Percentiles rank a stretch among this genome's conserved stretches.
Conservation (phyloP, 2,329 filamentous ascomycete genomes). For the Leptosphaerulina australis region DNA sequence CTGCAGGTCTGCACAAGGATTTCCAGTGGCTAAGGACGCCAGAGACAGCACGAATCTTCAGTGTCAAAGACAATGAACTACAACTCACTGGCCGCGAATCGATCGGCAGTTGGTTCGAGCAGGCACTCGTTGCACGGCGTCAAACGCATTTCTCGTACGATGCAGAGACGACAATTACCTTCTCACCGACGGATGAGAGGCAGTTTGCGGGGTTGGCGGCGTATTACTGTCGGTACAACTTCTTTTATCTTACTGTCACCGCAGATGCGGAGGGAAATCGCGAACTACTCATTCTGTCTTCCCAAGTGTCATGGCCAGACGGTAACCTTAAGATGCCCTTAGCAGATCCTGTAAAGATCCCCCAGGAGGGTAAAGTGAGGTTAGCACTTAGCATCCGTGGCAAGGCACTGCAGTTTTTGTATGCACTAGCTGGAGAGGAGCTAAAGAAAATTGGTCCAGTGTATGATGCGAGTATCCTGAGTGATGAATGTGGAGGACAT, state of each 20-base stretch:
- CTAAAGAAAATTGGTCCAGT: slow-evolving; percentile 61
- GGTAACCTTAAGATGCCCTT: slow-evolving; percentile 56
- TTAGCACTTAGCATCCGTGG: slow-evolving; percentile 61
- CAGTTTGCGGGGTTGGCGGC: slow-evolving; percentile 66
- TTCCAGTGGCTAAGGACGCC: slow-evolving; percentile 65
- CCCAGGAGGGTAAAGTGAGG: slow-evolving; percentile 61
- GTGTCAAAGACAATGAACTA: slow-evolving; percentile 52
- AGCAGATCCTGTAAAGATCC: slow-evolving; percentile 55
- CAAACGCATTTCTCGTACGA: slow-evolving; percentile 67
- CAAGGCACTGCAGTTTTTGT: slow-evolving; percentile 61
- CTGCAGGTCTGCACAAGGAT: slow-evolving; percentile 57
- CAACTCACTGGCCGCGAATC: slow-evolving; percentile 63
- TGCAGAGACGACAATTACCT: slow-evolving; percentile 62
- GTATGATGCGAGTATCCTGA: slow-evolving; percentile 64
- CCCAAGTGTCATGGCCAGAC: slow-evolving; percentile 62
- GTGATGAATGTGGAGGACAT: slow-evolving; percentile 68
- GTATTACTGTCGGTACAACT: slow-evolving; percentile 69
- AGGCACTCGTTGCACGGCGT: slow-evolving; percentile 61
- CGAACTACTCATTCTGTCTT: slow-evolving; percentile 63
- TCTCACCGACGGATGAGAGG: slow-evolving; percentile 62
- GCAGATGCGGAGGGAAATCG: slow-evolving; percentile 62
- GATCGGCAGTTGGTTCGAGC: slow-evolving; percentile 56
- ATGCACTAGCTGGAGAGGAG: slow-evolving; percentile 55
- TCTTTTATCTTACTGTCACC: slow-evolving; percentile 67
- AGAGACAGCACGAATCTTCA: slow-evolving; percentile 53